Evolutionary conservation across 495 filamentous ascomycete species (phyloP).

Genomic region (Cetradonia linearis): DNA sequence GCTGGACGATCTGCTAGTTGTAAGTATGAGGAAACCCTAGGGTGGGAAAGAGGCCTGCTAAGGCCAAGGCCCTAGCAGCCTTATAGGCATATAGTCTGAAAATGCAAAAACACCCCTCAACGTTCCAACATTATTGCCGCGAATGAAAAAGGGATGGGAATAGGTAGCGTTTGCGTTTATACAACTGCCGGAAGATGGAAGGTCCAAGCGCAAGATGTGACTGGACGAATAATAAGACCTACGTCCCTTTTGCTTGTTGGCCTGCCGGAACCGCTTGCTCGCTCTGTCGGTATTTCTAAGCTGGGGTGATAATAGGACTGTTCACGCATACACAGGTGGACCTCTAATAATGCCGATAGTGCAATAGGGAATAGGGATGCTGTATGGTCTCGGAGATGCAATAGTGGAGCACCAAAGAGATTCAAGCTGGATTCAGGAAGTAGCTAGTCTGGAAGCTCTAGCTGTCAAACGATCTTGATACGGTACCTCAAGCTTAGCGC

Average conservation of each 20-base stretch:
- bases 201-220: constrained; percentile 3
- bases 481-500: constrained; percentile 4
- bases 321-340: neutral
- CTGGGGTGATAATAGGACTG: neutral
- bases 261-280: neutral
- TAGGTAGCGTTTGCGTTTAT: neutral
- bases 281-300: neutral
- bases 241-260: neutral
- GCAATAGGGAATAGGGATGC: neutral
- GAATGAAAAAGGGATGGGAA: neutral
- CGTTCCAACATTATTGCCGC: neutral
- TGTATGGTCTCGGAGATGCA: neutral
- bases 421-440: neutral
- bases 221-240: neutral
- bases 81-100: too few species aligned
- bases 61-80: too few species aligned
- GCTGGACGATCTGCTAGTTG: too few species aligned
- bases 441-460: neutral
- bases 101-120: too few species aligned
- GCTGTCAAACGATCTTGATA: constrained; percentile 6
- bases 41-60: too few species aligned
- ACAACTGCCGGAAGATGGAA: neutral
- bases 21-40: too few species aligned
- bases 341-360: neutral
- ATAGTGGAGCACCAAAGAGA: neutral